Conservation (phyloP, 2,329 filamentous ascomycete genomes). For the Stachybotrys echinatus region DNA sequence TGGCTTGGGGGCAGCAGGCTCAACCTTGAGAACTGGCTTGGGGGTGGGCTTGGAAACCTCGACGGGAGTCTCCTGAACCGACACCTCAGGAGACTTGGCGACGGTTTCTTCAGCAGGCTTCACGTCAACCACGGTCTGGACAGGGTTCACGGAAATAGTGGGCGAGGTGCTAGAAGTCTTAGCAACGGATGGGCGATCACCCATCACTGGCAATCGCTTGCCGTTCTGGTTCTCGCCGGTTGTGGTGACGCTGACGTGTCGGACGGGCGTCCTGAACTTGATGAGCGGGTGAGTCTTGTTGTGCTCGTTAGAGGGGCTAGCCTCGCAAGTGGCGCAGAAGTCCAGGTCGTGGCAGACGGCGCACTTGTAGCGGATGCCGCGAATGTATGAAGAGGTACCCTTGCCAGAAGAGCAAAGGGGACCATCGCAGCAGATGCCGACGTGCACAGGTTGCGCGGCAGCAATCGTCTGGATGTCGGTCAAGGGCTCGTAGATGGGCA, state of each 20-base stretch:
- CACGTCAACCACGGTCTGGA: conserved; percentile 70
- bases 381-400: conserved; percentile 64
- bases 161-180: conserved; percentile 43
- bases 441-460: conserved; percentile 49
- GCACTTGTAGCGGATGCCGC: conserved; percentile 91
- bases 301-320: conserved; percentile 75
- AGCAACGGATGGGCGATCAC: conserved; percentile 49
- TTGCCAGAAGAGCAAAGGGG: conserved; percentile 67
- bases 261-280: conserved; percentile 92
- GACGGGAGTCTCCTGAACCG: conserved; percentile 4
- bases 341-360: conserved; percentile 92
- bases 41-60: conserved; percentile 2
- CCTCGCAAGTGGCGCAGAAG: conserved; percentile 93
- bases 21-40: conserved; percentile 14
- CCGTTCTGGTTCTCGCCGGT: conserved; percentile 70
- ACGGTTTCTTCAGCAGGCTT: conserved; percentile 51
- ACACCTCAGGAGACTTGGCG: too few relatives aligned
- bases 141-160: conserved; percentile 38
- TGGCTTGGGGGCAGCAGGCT: conserved; percentile 6
- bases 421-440: conserved; percentile 91
- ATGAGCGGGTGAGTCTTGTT: conserved; percentile 96
- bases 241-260: conserved; percentile 82
- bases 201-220: conserved; percentile 61
- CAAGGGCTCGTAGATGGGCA: conserved; percentile 75
- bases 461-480: conserved; percentile 12